These are phyloP conservation scores for Mycena indigotica DNA, from an alignment of 768 basidiomycete species.

Conservation along the genomic window DNA sequence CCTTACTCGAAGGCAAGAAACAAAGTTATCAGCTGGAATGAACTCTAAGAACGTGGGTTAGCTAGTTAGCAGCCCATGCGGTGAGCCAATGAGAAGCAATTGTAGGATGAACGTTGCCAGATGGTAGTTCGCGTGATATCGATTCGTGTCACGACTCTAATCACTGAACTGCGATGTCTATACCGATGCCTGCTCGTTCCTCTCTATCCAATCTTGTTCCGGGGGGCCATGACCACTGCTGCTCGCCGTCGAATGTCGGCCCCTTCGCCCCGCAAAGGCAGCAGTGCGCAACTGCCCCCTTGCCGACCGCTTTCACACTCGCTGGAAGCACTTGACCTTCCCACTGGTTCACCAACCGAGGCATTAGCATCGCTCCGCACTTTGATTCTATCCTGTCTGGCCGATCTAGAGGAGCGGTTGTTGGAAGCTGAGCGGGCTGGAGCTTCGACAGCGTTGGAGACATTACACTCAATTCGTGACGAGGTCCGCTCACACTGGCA, in stretches of 20 bases:
- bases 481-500: constrained; percentile 38
- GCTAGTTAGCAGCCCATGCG: no score
- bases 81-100: no score
- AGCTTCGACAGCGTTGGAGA: constrained; percentile 36
- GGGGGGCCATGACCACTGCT: not conserved
- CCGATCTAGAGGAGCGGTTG: constrained; percentile 51
- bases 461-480: constrained; percentile 45
- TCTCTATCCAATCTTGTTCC: not conserved
- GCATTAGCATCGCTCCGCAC: constrained; percentile 45
- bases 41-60: no score
- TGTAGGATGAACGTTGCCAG: not conserved
- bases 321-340: constrained; percentile 43
- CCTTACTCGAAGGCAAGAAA: no score
- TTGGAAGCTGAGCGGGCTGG: constrained; percentile 38
- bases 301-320: not conserved
- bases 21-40: no score
- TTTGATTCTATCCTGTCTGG: constrained; percentile 53
- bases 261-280: not conserved
- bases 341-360: constrained; percentile 39
- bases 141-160: not conserved
- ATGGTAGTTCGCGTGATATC: not conserved
- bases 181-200: not conserved
- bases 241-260: not conserved
- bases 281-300: not conserved
- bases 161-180: not conserved